Evolutionary conservation across 2,329 filamentous ascomycete genomes (phyloP), one percentile per base, ranked within the genome.

Genomic region (Fusarium sp.): DNA sequence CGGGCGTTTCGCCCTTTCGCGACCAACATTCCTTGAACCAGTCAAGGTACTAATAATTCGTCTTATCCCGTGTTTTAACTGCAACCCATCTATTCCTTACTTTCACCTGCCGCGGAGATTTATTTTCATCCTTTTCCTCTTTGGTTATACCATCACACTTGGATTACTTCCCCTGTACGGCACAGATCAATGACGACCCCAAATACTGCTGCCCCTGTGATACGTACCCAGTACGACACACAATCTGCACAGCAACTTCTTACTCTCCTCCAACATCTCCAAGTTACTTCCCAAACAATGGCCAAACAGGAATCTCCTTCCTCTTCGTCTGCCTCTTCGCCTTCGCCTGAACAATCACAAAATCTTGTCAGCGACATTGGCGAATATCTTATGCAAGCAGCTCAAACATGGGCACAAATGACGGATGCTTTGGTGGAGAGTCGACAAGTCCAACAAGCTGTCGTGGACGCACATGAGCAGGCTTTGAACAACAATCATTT

Each of bases 311-410:
- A 27, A n/a, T 27, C 49, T n/a, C 24, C 47, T 24, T n/a, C 30
- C 0, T 37, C 34, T 2, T 27, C 49, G 2, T 25, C 47, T 9
- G 32, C 30, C 1, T 37, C 34, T 37, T 20, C 54, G 4, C 41
- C 59, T 11, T 48, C 59, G 2, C n/a, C 63, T 42, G 57, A 65
- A 9, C 59, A 61, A n/a, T 41, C 52, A 24, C 70, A 72, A 4
- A 77, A 74, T 16, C 48, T 81, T 12, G 72, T 80, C 45, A 66
- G 61, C 30, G 77, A 80, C 24, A 74, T 81, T 56, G 79, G 79
- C n/a, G 79, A 80, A 18, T 80, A 80, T 41, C 63, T 81, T 16
- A 72, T 70, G 18, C 75, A 76, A 16, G 78, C 77, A 7, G 77
- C 79, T 18, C 60, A 73, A 20, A 67, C 77, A 29, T 79, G 77